Percentiles rank a stretch among this genome's conserved stretches.
These are phyloP conservation scores for Byssochlamys sp. DNA, from an alignment of 2,329 filamentous ascomycete species.

Conservation along the genomic window DNA sequence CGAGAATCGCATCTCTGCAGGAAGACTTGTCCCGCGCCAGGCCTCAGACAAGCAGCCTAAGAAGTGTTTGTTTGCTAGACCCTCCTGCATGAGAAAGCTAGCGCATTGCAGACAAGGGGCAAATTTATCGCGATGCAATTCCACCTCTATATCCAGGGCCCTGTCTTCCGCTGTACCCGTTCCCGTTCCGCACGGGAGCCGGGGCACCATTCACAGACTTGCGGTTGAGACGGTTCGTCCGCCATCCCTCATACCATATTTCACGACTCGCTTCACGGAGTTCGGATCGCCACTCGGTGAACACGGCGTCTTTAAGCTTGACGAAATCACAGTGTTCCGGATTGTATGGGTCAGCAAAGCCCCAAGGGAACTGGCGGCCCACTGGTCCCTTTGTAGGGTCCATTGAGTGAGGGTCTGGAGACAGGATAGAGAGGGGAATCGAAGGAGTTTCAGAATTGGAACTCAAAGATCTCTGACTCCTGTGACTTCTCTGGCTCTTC, in stretches of 20 bases:
- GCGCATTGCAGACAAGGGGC: background rate
- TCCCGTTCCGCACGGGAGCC: slow-evolving; percentile 15
- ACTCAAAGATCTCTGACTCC: slow-evolving; percentile 38
- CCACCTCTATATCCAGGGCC: slow-evolving; percentile 14
- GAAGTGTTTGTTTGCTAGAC: background rate
- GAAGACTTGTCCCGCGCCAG: background rate
- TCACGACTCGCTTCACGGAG: slow-evolving; percentile 82
- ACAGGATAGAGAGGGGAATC: slow-evolving; percentile 84
- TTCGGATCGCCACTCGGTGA: slow-evolving; percentile 85
- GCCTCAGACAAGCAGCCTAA: background rate
- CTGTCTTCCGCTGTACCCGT: slow-evolving; percentile 18
- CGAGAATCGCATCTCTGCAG: background rate
- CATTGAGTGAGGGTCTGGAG: slow-evolving; percentile 69
- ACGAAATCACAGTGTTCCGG: slow-evolving; percentile 87
- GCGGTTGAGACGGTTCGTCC: slow-evolving; percentile 47
- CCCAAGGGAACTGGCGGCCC: slow-evolving; percentile 90
- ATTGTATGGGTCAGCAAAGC: slow-evolving; percentile 88
- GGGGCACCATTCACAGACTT: slow-evolving; percentile 12
- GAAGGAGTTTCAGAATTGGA: slow-evolving; percentile 47
- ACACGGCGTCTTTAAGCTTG: slow-evolving; percentile 81
- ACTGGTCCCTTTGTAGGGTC: slow-evolving; percentile 48
- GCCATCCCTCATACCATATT: slow-evolving; percentile 92
- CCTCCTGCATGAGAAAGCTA: background rate
- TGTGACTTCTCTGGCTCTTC: slow-evolving; percentile 29
- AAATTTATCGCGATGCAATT: slow-evolving; percentile 4